Evolutionary conservation across 2,329 filamentous ascomycete genomes (phyloP), one percentile per base, ranked within the genome.

Genomic region (Alternaria sp.): DNA sequence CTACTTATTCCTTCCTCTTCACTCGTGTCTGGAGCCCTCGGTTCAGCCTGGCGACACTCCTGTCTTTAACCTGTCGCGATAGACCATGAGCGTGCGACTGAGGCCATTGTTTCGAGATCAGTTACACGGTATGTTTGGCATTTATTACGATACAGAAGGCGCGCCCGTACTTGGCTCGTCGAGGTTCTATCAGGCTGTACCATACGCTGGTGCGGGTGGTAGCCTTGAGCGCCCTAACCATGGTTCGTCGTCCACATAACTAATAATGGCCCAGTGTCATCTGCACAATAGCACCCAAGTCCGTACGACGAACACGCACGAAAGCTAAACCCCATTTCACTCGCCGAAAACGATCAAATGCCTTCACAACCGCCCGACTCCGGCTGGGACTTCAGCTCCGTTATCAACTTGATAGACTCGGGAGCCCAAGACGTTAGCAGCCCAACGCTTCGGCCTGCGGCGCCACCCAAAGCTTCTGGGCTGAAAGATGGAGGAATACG

Each of bases 301-400:
- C 34, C 51, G n/a, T 44, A 43, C 46, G 20, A 59, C 51, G 57
- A 57, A 11, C 20, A 24, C 51, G 51, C 14, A 51, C 41, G 20
- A 41, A 20, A 46, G 12, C n/a, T 36, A n/a, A 38, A 28, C 36
- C 34, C 24, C 43, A 48, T 51, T 39, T n/a, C 11, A 42, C 7
- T 30, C 38, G 28, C 18, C 20, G 48, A 39, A 6, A 30, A 38
- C 39, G 22, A 43, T 56, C 57, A 57, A 38, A 79, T 79, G 76
- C 75, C 74, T 63, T 73, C 73, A 44, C 70, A 72, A 57, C 73
- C 75, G 16, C 61, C 71, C 46, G 72, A 75, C 54, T 77, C 76
- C 56, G 73, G 78, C 43, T 84, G 82, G 82, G 80, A 82, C 69
- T 80, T 84, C 55, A 77, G 80, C 58, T 75, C 80, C n/a, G 81